Base-by-base conservation (phyloP, 768 basidiomycete species). In the Tricholoma bakamatsutake region DNA sequence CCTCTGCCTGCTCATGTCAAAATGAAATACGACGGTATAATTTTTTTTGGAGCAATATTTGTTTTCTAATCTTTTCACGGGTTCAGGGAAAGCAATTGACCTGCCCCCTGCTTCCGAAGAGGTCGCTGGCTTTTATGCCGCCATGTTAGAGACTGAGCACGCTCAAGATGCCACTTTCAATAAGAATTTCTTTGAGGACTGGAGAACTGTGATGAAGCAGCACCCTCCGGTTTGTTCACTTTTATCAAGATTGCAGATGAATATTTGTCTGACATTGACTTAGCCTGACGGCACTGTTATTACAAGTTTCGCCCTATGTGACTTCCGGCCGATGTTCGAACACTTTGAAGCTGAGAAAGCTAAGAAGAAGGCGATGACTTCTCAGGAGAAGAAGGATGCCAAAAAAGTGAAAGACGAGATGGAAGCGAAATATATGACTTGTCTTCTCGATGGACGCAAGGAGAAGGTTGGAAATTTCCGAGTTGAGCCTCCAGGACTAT, bases 401-500 rank as follows among this genome's bases (percentile, higher is more conserved):
- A 98, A 98, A 77, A 88, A 87, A 62, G 80, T 78, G 54, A 92
- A 87, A 69, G 95, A 98, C 53, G 81, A 83, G 28, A 65, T 85
- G 57, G 97, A 98, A 71, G 84, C 82, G 49, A 88, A 87, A 59
- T 98, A 94, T 70, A 83, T 81, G 18, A 80, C 81, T 24, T 98
- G 96, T 71, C 66, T 86, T n/a, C 82, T 99, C 33, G 93, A 99
- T 65, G 96, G 96, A 11, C 86, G 95, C 52, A 96, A 93, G 73
- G 97, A 99, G 76, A 98, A 98, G 70, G 83, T 98, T 48, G 97
- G 97, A 37, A 99, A 98, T 74, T 98, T 98, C 78, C 82, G 94
- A 61, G 86, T 98, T 51, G 97, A 99, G 79, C 97, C 97, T 68
- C 97, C 97, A 27, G 95, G 96, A n/a, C 74, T 98, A 50, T 99